Evolutionary conservation across 306 rosid genomes (phyloP).

Genomic region (Dalbergia cultrata): DNA sequence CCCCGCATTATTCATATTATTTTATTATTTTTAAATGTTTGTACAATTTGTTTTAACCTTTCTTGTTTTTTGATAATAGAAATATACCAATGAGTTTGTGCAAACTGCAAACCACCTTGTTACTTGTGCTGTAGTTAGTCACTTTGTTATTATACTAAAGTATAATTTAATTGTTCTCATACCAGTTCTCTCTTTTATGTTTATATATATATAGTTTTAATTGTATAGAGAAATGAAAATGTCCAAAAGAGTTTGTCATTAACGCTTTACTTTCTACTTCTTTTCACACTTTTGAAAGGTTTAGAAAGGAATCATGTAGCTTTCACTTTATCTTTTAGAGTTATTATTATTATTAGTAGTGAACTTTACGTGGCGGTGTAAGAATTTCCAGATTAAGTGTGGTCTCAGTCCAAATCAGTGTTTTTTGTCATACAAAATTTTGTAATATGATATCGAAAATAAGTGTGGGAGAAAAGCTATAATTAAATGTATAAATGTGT

Average conservation of each 20-base stretch:
- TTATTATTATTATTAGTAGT: slow-evolving; percentile 30
- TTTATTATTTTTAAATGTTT: slow-evolving; percentile 67
- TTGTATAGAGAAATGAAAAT: slow-evolving; percentile 48
- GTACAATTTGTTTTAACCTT: slow-evolving; percentile 54
- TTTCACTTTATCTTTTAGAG: slow-evolving; percentile 44
- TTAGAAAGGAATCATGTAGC: slow-evolving; percentile 43
- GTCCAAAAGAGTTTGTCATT: slow-evolving; percentile 37
- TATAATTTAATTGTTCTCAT: slow-evolving; percentile 37
- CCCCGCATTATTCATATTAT: slow-evolving; percentile 59
- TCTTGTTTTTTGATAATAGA: slow-evolving; percentile 52
- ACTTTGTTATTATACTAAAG: slow-evolving; percentile 46
- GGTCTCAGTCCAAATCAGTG: not conserved
- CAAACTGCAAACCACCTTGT: slow-evolving; percentile 65
- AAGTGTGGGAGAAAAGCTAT: not conserved
- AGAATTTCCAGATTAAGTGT: slow-evolving; percentile 22
- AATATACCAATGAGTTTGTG: slow-evolving; percentile 68
- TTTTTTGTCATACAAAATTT: not conserved
- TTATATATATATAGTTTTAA: not conserved
- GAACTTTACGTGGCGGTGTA: slow-evolving; percentile 34
- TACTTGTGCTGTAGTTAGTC: slow-evolving; percentile 51
- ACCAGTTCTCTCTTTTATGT: slow-evolving; percentile 25
- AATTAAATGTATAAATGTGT: not conserved
- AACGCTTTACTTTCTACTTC: slow-evolving; percentile 48
- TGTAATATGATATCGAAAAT: not conserved
- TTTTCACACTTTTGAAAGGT: slow-evolving; percentile 46